Conservation (phyloP, 495 filamentous ascomycete species). For the Achaetomiella virescens region DNA sequence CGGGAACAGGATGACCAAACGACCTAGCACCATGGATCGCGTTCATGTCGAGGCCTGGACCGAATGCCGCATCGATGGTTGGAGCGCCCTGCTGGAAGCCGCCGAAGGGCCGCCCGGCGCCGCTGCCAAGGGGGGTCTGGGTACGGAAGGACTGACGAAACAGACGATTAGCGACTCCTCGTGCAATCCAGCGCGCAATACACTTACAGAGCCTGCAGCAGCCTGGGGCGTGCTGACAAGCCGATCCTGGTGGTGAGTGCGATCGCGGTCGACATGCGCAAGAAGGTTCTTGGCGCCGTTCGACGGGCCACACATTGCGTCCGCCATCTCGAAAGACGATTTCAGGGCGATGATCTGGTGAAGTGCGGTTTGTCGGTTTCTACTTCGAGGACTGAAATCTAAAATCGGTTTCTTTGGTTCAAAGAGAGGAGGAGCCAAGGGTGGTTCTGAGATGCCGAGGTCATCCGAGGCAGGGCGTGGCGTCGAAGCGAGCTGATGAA, state of each 20-base stretch:
- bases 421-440: neutral
- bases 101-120: slow-evolving; percentile 18
- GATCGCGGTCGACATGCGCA: slow-evolving; percentile 71
- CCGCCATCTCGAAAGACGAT: slow-evolving; percentile 55
- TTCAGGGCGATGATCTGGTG: slow-evolving; percentile 7
- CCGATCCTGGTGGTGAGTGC: slow-evolving; percentile 81
- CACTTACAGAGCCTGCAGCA: slow-evolving; percentile 15
- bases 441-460: slow-evolving; percentile 12
- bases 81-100: slow-evolving; percentile 18
- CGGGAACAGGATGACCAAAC: slow-evolving; percentile 2
- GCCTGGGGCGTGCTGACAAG: slow-evolving; percentile 19
- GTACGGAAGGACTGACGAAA: slow-evolving; percentile 30
- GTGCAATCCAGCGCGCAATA: neutral
- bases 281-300: slow-evolving; percentile 82
- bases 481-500: slow-evolving; percentile 5
- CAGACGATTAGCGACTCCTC: neutral
- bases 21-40: neutral
- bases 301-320: slow-evolving; percentile 81
- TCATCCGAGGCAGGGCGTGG: slow-evolving; percentile 2
- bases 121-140: slow-evolving; percentile 5
- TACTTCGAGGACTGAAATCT: neutral
- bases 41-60: slow-evolving; percentile 11
- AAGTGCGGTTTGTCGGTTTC: neutral
- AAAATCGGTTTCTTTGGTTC: neutral
- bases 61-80: slow-evolving; percentile 9